These are phyloP conservation scores for Hypoxylon intermedium DNA, from an alignment of 495 filamentous ascomycete genomes.

Conservation along the genomic window DNA sequence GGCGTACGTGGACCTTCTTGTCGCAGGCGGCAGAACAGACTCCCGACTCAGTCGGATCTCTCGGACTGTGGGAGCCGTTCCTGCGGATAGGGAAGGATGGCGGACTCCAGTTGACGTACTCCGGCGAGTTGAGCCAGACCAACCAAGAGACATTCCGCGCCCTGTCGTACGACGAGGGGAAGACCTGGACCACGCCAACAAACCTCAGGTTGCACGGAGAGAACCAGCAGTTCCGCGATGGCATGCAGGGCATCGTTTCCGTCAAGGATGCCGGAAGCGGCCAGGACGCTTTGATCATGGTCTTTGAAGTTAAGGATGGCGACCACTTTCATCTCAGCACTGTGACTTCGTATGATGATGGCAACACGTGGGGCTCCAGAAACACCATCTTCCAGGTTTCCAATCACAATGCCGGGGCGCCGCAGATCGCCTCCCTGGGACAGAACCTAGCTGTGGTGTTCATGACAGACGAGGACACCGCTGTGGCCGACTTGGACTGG, in stretches of 20 bases:
- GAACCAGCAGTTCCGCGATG: slow-evolving; percentile 50
- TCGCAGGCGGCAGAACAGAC: slow-evolving; percentile 51
- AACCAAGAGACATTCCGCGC: slow-evolving; percentile 68
- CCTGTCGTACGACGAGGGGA: slow-evolving; percentile 58
- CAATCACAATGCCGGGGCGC: slow-evolving; percentile 59
- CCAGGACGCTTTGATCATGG: slow-evolving; percentile 55
- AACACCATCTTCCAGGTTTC: slow-evolving; percentile 56
- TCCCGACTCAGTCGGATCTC: slow-evolving; percentile 49
- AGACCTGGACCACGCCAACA: slow-evolving; percentile 52
- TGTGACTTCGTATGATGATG: slow-evolving; percentile 63
- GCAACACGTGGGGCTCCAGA: slow-evolving; percentile 58
- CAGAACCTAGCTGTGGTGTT: slow-evolving; percentile 63
- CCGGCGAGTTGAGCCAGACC: slow-evolving; percentile 57
- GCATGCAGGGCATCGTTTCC: slow-evolving; percentile 64
- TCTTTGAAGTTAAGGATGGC: slow-evolving; percentile 61
- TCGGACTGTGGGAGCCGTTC: slow-evolving; percentile 68
- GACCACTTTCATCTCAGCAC: slow-evolving; percentile 59
- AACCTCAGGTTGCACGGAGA: slow-evolving; percentile 44
- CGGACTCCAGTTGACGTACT: slow-evolving; percentile 66
- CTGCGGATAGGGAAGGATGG: slow-evolving; percentile 56
- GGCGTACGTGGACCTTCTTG: slow-evolving; percentile 58
- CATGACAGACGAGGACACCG: slow-evolving; percentile 64
- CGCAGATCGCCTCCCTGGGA: slow-evolving; percentile 60
- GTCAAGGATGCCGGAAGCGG: slow-evolving; percentile 52
- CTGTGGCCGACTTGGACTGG: slow-evolving; percentile 19